A percentile compares a stretch with the other conserved stretches of the same genome.
These are phyloP conservation scores for Collariella sp. DNA, from an alignment of 495 filamentous ascomycete genomes.

Conservation along the genomic window DNA sequence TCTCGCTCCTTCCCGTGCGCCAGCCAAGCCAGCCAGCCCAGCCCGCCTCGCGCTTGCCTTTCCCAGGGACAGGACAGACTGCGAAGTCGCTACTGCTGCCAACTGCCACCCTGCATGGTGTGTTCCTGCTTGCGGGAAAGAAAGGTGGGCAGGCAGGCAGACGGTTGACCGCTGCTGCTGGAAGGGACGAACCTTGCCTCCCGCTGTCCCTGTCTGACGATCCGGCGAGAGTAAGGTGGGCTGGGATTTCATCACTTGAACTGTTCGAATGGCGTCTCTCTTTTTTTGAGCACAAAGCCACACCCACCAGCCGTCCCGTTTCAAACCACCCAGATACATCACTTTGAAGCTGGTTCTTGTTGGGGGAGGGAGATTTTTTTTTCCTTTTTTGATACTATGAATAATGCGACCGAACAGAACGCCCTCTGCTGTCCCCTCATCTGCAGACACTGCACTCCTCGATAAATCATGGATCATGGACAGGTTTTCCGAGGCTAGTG, in stretches of 20 bases:
- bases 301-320: slow-evolving; percentile 6
- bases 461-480: not conserved
- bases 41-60: not conserved
- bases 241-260: not conserved
- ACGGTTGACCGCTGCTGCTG: not conserved
- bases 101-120: not conserved
- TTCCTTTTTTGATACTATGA: not conserved
- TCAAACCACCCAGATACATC: slow-evolving; percentile 14
- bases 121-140: too few species aligned
- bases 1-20: slow-evolving; percentile 7
- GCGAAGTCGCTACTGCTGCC: not conserved
- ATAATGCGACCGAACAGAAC: not conserved
- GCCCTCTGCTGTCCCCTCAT: too few species aligned
- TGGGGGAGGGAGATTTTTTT: slow-evolving; percentile 2
- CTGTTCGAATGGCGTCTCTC: not conserved
- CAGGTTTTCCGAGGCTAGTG: not conserved
- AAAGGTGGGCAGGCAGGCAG: too few species aligned
- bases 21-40: not conserved
- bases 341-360: not conserved
- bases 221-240: not conserved
- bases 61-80: not conserved
- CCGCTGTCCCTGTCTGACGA: slow-evolving; percentile 9
- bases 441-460: too few species aligned
- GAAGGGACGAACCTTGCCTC: not conserved
- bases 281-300: not conserved